Base-by-base conservation (phyloP, 495 filamentous ascomycete species). In the Aspergillus bridgeri region DNA sequence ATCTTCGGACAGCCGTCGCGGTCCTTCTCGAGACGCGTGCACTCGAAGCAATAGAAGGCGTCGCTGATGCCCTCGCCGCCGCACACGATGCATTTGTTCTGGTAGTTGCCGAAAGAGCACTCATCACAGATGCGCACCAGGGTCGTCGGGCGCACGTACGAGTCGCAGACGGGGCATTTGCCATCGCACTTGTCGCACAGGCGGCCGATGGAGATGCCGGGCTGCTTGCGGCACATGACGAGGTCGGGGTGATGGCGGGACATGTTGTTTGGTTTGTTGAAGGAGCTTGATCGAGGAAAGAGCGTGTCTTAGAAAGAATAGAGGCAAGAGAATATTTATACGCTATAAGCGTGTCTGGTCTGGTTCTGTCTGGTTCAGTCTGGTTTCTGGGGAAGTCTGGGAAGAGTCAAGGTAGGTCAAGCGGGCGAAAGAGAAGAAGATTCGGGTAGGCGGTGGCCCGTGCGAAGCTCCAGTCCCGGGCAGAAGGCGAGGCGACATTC, bases 31-130 rank as follows among this genome's bases (percentile, higher is more conserved):
- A 99, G 75, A 15, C 94, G 86, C 50, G 94, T 99, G 72, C 94
- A 99, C 70, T 99, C 95, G 69, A 96, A 98, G 81, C 94, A 99
- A 78, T 99, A 99, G 75, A 99, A 98, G n/a, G 94, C 94, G 70
- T 99, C 94, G 42, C 89, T 93, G 71, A 99, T 99, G 17, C 94
- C 94, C 79, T 99, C 94, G 61, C 94, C 94, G 75, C 94, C 94
- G 73, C 94, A 99, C 22, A 99, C 94, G 23, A 98, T 91, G 69
- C 94, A 99, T 71, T 99, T 99, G 75, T 99, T 99, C 79, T 98
- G 94, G 77, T 98, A 99, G 79, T 99, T 99, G 65, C 94, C 94
- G 73, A 99, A 99, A 67, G 88, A 89, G 80, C 94, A 99, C 76
- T 99, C 94, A 76, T 99, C 94, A 80, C 94, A 99, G 77, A 99